Percentiles rank a stretch among this genome's conserved stretches.
Evolutionary conservation across 2,329 filamentous ascomycete genomes (phyloP).

Genomic region (Fusarium sublunatum): DNA sequence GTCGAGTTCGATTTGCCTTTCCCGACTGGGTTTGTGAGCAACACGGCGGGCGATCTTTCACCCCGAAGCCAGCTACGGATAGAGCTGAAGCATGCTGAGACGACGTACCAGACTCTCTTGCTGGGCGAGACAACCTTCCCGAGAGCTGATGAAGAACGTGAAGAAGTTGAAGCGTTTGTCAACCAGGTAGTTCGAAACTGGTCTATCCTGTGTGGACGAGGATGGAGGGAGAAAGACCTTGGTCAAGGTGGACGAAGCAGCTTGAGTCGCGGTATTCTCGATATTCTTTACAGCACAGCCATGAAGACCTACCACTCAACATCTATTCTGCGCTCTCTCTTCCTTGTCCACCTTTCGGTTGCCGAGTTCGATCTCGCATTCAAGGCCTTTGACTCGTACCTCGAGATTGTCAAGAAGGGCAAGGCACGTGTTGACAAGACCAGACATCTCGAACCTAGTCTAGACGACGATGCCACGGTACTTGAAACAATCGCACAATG

Average conservation of each 20-base stretch:
- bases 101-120: constrained; percentile 81
- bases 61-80: constrained; percentile 73
- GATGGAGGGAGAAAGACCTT: constrained; percentile 84
- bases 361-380: constrained; percentile 93
- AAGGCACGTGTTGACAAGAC: constrained; percentile 86
- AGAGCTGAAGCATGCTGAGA: constrained; percentile 83
- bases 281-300: constrained; percentile 89
- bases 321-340: constrained; percentile 84
- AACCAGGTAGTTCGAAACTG: constrained; percentile 86
- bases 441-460: constrained; percentile 73
- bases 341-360: constrained; percentile 85
- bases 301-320: constrained; percentile 97
- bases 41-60: constrained; percentile 61
- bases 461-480: constrained; percentile 83
- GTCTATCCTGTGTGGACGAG: constrained; percentile 80
- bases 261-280: constrained; percentile 80
- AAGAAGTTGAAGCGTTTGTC: constrained; percentile 85
- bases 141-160: constrained; percentile 80
- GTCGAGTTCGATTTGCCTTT: constrained; percentile 74
- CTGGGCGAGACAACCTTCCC: constrained; percentile 86
- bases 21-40: constrained; percentile 59
- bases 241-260: constrained; percentile 82
- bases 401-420: constrained; percentile 86
- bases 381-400: constrained; percentile 90
- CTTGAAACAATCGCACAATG: constrained; percentile 83